A percentile compares a stretch with the other conserved stretches of the same genome.
Conservation (phyloP, 2,329 filamentous ascomycete genomes). For the Penicillium sp. region DNA sequence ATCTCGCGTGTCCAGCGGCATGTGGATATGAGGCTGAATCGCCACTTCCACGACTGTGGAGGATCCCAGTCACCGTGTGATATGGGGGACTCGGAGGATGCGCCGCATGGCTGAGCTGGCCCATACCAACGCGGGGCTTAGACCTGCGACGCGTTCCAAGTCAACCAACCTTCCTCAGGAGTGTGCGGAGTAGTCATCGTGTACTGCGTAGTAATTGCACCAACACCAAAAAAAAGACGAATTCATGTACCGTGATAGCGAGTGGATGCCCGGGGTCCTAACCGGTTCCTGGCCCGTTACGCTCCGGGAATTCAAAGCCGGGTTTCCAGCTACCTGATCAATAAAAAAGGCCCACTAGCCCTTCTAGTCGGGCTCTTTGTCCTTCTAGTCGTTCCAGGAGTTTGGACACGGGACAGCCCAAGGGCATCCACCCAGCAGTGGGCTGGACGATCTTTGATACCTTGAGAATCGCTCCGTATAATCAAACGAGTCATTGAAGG, state of each 20-base stretch:
- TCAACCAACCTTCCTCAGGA: not conserved
- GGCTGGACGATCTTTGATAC: not conserved
- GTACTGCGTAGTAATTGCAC: not conserved
- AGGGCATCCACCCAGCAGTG: conserved; percentile 2
- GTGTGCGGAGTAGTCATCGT: not conserved
- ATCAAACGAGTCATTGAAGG: not conserved
- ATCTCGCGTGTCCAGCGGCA: conserved; percentile 17
- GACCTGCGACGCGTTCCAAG: not conserved
- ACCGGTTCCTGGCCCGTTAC: not conserved
- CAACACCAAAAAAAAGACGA: not conserved
- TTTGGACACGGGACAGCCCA: conserved; percentile 23
- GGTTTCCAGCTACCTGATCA: not conserved
- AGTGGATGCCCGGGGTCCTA: not conserved
- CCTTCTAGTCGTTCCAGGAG: conserved; percentile 13
- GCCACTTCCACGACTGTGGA: conserved; percentile 20
- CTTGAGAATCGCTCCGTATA: not conserved
- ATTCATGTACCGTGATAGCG: not conserved
- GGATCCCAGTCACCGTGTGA: conserved; percentile 7
- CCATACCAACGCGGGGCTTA: conserved; percentile 5
- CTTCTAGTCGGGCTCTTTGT: not conserved
- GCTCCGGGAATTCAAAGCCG: not conserved
- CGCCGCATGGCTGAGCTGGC: not conserved
- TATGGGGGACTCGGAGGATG: conserved; percentile 1
- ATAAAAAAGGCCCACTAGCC: not conserved
- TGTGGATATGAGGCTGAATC: conserved; percentile 30